Conservation (phyloP, 2,329 filamentous ascomycete species). For the Cordyceps fumosorosea region DNA sequence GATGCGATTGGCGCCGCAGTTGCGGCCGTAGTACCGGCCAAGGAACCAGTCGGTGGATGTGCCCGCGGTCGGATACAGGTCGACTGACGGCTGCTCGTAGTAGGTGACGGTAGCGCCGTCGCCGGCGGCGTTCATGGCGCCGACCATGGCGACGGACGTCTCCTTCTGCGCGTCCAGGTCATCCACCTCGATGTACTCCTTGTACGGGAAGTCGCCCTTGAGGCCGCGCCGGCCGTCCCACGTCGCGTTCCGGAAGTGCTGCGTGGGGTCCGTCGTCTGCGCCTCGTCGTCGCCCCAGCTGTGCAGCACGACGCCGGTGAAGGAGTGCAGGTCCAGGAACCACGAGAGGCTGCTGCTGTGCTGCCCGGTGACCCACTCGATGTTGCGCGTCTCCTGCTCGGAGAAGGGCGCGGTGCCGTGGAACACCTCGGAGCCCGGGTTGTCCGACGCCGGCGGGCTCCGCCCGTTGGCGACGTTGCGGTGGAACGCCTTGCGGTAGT, state of each 20-base stretch:
- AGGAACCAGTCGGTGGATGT: constrained; percentile 41
- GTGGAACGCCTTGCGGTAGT: constrained; percentile 40
- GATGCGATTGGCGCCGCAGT: constrained; percentile 30
- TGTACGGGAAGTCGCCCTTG: constrained; percentile 36
- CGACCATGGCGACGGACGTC: constrained; percentile 28
- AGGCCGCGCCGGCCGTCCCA: constrained; percentile 47
- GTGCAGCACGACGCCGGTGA: constrained; percentile 45
- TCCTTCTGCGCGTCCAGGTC: constrained; percentile 30
- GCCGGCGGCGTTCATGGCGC: constrained; percentile 33
- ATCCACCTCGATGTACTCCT: constrained; percentile 36
- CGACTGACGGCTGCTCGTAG: constrained; percentile 26
- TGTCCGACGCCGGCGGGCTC: constrained; percentile 26
- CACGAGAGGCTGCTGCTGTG: constrained; percentile 44
- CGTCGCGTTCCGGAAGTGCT: constrained; percentile 46
- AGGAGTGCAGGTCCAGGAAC: constrained; percentile 55
- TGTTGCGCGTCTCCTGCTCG: constrained; percentile 49
- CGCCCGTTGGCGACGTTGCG: constrained; percentile 25
- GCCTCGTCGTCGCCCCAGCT: constrained; percentile 51
- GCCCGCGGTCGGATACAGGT: constrained; percentile 41
- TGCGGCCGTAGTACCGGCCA: constrained; percentile 32
- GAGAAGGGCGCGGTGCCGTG: constrained; percentile 46
- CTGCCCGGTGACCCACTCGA: constrained; percentile 45
- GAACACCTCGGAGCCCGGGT: constrained; percentile 40
- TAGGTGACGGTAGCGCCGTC: constrained; percentile 26
- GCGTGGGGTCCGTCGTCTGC: constrained; percentile 36